Base-by-base conservation (phyloP, 1,284 basidiomycete species). In the Leccinum fallax region DNA sequence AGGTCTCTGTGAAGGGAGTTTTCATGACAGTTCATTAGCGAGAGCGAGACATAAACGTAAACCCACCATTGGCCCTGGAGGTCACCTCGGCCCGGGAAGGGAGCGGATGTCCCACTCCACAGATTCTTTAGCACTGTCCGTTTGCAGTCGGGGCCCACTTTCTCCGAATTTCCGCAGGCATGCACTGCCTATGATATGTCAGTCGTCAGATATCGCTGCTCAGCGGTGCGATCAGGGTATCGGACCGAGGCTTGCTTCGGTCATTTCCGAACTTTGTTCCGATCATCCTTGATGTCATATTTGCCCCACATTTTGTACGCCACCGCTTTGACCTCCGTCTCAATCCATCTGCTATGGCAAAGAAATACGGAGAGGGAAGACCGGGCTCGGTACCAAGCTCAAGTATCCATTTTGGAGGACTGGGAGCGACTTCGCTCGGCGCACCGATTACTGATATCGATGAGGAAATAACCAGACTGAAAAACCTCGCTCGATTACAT, bases 331-430 rank as follows among this genome's bases (percentile, higher is more conserved):
- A 85, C 82, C 54, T 87, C 87, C 19, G 71, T 88, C 59, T 83
- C 85, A 48, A 83, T 88, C 60, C 87, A 89, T 73, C 76, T 87
- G 48, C 78, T 88, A 49, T 79, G 77, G 68, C 80, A 83, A 60
- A 79, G 82, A 62, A 81, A 79, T 53, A 69, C 69, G 3, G 78
- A 79, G 52, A 80, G 79, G 58, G 81, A 83, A 52, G 82, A 86
- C 65, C 80, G 79, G 57, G 77, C 80, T 19, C 80, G 81, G 46
- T 71, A 81, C 52, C 71, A 79, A 60, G 85, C 86, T 15, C 85
- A 82, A 63, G 77, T 83, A 56, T 83, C 85, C n/a, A 82, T 90
- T 63, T 78, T 90, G 58, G 80, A 85, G 59, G 81, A 83, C 56
- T n/a, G n/a, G n/a, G n/a, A 74, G 21, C 82, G 82, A 60, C 71